Base-by-base conservation (phyloP, 345 rosid species). In the Excoecaria cochinchinensis region DNA sequence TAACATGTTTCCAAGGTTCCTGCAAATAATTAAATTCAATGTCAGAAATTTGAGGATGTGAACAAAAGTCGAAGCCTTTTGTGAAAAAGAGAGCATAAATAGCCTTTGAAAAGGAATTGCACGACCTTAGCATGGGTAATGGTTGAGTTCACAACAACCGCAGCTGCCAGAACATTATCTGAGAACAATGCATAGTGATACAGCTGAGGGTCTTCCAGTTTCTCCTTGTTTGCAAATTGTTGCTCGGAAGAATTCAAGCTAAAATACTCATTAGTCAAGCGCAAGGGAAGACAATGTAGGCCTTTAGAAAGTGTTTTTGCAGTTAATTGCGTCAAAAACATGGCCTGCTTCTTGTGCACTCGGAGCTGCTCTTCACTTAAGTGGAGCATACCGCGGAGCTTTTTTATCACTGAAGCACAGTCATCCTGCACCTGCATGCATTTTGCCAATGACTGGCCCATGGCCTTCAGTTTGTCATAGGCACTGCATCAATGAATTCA, bases 231-330 rank as follows among this genome's bases (percentile, higher is more conserved):
- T 12, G 86, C 86, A 82, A 92, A 90, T 38, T 90, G 87, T 72
- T 79, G 91, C 59, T 88, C 82, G 44, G 95, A 87, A 76, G 89
- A 78, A 80, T 84, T 89, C 79, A 91, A 84, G 24, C 86, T 42
- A 79, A 89, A 89, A 71, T 90, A 95, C 81, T 90, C 97, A 19
- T 86, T 81, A 60, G 98, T 89, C 77, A 92, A 92, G 81, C 97
- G 99, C 64, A 95, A 82, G 11, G 99, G 98, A 76, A 95, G 95
- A 82, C 99, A 95, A 81, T 95, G 99, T 72, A 95, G 92, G 75
- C 99, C 98, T 86, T 92, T 95, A 16, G 99, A 95, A 71, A 95
- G 83, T 11, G 99, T 91, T 84, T 95, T 95, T 65, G 99, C 97
- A n/a, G 99, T 91, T 86, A 95, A 81, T 42, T 95, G 99, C 14